A percentile compares a stretch with the other conserved stretches of the same genome.
Conservation (phyloP, 2,329 filamentous ascomycete genomes). For the Aspergillus novoparasiticus region DNA sequence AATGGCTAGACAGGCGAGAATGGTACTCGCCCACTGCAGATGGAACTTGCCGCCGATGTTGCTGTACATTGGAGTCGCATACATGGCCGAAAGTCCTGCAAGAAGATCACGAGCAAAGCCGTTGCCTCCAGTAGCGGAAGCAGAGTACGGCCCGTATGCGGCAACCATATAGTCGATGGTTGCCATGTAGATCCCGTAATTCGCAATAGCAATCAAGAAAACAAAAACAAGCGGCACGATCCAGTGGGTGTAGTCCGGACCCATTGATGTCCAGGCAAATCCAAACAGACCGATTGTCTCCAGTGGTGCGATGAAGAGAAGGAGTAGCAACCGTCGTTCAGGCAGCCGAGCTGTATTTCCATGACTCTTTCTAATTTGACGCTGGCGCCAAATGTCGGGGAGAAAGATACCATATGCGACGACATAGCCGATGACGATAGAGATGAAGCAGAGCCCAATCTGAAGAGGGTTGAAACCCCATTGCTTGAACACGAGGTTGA, state of each 20-base stretch:
- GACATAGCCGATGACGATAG: slow-evolving; percentile 56
- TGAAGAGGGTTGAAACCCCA: slow-evolving; percentile 24
- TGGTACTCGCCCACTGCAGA: slow-evolving; percentile 57
- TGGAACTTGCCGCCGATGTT: slow-evolving; percentile 48
- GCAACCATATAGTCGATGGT: slow-evolving; percentile 79
- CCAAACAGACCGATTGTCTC: slow-evolving; percentile 69
- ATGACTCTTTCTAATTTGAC: slow-evolving; percentile 40
- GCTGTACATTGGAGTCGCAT: slow-evolving; percentile 65
- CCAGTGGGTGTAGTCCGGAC: slow-evolving; percentile 67
- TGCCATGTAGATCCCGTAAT: slow-evolving; percentile 74
- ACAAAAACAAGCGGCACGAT: slow-evolving; percentile 68
- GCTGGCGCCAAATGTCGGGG: slow-evolving; percentile 50
- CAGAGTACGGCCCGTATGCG: slow-evolving; percentile 72
- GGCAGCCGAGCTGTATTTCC: slow-evolving; percentile 56
- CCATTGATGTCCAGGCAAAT: slow-evolving; percentile 69
- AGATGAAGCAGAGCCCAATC: slow-evolving; percentile 27
- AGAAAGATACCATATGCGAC: slow-evolving; percentile 57
- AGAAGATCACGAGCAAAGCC: slow-evolving; percentile 74
- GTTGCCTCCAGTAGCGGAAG: slow-evolving; percentile 75
- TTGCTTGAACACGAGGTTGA: slow-evolving; percentile 57
- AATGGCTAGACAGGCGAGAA: slow-evolving; percentile 55
- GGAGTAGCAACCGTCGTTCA: slow-evolving; percentile 67
- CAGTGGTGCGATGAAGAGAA: slow-evolving; percentile 64
- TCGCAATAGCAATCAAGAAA: slow-evolving; percentile 70
- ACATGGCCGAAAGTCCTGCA: slow-evolving; percentile 70